Conservation (phyloP, 192 early-diverging fungal species). For the Lunasporangiospora selenospora region DNA sequence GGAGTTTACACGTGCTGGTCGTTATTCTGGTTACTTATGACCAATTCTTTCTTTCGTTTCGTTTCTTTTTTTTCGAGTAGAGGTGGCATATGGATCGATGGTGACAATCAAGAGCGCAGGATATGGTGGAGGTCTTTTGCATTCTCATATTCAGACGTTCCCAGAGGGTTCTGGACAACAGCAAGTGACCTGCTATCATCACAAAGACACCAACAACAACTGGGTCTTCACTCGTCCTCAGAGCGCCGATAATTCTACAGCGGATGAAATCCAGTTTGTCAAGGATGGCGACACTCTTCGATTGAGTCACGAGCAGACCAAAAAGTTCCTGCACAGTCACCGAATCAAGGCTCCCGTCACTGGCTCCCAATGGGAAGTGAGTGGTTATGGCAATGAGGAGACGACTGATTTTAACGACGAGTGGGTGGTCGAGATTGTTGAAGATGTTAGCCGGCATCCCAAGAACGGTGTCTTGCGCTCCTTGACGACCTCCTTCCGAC, state of each 20-base stretch:
- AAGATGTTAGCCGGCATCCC: conserved; percentile 61
- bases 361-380: conserved; percentile 84
- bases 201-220: conserved; percentile 94
- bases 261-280: conserved; percentile 64
- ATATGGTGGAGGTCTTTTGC: conserved; percentile 88
- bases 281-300: conserved; percentile 84
- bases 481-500: conserved; percentile 81
- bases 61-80: conserved; percentile 51
- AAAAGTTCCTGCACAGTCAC: conserved; percentile 89
- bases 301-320: conserved; percentile 75
- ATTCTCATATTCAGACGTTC: conserved; percentile 91
- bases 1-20: too few species aligned
- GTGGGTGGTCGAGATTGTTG: conserved; percentile 87
- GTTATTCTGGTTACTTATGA: too few species aligned
- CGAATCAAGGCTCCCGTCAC: conserved; percentile 77
- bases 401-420: conserved; percentile 87
- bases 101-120: conserved; percentile 85
- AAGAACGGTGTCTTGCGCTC: conserved; percentile 63
- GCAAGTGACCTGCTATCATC: conserved; percentile 94
- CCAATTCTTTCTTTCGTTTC: too few species aligned
- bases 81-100: conserved; percentile 90
- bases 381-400: conserved; percentile 81
- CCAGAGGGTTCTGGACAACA: conserved; percentile 88
- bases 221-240: conserved; percentile 74
- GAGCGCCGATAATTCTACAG: conserved; percentile 28